Evolutionary conservation across 2,329 filamentous ascomycete species (phyloP).

Genomic region (Fusarium tricinctum): DNA sequence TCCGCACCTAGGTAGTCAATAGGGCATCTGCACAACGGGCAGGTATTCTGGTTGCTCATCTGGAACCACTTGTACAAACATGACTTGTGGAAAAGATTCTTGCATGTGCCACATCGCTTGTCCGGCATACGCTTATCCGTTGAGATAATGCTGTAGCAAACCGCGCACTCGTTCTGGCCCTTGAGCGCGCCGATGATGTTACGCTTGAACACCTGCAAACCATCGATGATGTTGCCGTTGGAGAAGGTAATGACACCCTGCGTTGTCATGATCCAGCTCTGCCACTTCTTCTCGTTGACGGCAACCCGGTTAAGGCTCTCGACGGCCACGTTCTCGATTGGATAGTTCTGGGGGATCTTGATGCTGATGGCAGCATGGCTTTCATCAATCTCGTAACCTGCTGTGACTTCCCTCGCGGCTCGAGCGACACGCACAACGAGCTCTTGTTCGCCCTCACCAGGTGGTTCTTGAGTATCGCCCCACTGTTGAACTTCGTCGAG

Average conservation of each 20-base stretch:
- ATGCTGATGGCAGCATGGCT: slow-evolving; percentile 86
- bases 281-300: slow-evolving; percentile 92
- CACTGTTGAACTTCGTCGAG: slow-evolving; percentile 78
- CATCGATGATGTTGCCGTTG: slow-evolving; percentile 89
- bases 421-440: slow-evolving; percentile 78
- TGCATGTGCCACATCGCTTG: slow-evolving; percentile 92
- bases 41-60: slow-evolving; percentile 90
- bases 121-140: slow-evolving; percentile 90
- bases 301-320: slow-evolving; percentile 85
- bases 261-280: slow-evolving; percentile 87
- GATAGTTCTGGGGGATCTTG: slow-evolving; percentile 83
- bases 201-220: slow-evolving; percentile 84
- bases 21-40: slow-evolving; percentile 91
- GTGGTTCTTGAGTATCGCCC: slow-evolving; percentile 67
- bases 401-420: slow-evolving; percentile 81
- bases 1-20: slow-evolving; percentile 73
- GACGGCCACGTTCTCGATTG: slow-evolving; percentile 83
- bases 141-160: slow-evolving; percentile 95
- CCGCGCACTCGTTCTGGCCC: slow-evolving; percentile 94
- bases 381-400: slow-evolving; percentile 90
- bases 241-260: slow-evolving; percentile 95
- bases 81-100: slow-evolving; percentile 89
- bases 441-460: slow-evolving; percentile 66
- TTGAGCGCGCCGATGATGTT: slow-evolving; percentile 92
- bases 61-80: slow-evolving; percentile 99